These are phyloP conservation scores for Chalciporus pseudorubinellus DNA, from an alignment of 768 basidiomycete species.

Conservation along the genomic window DNA sequence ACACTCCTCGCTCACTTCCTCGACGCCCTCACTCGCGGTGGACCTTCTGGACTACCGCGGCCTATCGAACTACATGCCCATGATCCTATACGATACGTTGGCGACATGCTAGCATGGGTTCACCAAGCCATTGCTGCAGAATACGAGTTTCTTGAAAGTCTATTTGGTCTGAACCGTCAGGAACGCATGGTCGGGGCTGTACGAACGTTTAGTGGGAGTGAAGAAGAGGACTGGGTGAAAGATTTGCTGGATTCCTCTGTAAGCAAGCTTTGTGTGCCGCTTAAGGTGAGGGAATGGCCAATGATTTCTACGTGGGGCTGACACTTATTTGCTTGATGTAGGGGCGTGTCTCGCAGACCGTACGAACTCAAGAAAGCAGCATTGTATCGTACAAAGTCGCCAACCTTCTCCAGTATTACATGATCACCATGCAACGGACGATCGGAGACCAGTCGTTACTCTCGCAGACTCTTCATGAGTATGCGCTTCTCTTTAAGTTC, in stretches of 20 bases:
- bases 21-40: constrained; percentile 84
- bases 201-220: constrained; percentile 49
- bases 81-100: constrained; percentile 93
- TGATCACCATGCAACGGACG: constrained; percentile 88
- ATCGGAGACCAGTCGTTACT: constrained; percentile 83
- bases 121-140: constrained; percentile 96
- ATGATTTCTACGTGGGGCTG: not conserved
- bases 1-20: constrained; percentile 82
- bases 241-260: constrained; percentile 81
- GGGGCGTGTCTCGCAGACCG: constrained; percentile 90
- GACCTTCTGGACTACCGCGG: constrained; percentile 78
- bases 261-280: constrained; percentile 81
- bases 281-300: constrained; percentile 55
- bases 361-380: constrained; percentile 89
- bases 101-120: constrained; percentile 98
- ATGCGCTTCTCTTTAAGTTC: constrained; percentile 21
- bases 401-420: constrained; percentile 93
- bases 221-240: constrained; percentile 77
- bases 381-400: constrained; percentile 91
- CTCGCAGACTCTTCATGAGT: constrained; percentile 79
- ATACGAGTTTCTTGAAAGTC: constrained; percentile 84
- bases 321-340: constrained; percentile 27
- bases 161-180: constrained; percentile 65
- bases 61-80: constrained; percentile 98
- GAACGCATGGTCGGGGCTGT: constrained; percentile 74